Evolutionary conservation across 208 protist genomes (phyloP), one percentile per base, ranked within the genome.

Genomic region (Trypanosoma brucei): DNA sequence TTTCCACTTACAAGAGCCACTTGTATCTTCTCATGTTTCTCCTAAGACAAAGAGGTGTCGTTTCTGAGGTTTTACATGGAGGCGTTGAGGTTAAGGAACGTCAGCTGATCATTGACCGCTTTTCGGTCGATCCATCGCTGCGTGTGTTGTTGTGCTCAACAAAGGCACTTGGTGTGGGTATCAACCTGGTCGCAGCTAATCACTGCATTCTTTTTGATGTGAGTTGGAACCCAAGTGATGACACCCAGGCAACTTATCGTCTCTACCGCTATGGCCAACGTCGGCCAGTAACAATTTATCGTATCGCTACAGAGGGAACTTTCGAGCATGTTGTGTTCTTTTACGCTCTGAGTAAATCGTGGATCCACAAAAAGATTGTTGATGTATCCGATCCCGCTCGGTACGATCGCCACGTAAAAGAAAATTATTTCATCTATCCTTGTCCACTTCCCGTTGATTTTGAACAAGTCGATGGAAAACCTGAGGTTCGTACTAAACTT

Each of bases 181-280:
- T 99, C 61, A 98, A 98, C 52, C 75, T 98, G 2, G 77, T 71
- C 3, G 76, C 81, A 0, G 97, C 97, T 9, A 96, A 93, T 65
- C 86, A 93, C 68, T 97, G 97, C 59, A 88, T 99, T 37, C 57
- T 99, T 33, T 90, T 98, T 59, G 97, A 99, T 61, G 83, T 94
- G 11, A 86, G 81, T 59, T 97, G 93, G 92, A 97, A 97, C 66
- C 92, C 93, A 0, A 62, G 88, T 0, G 76, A 92, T 58, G 91
- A 97, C 66, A 68, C 76, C 22, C 93, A 98, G 79, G 96, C 96
- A 1, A 95, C 94, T 35, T 97, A 96, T 70, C 90, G 96, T 6
- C 75, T 96, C 0, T 98, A 96, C 72, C 82, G 96, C 37, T 95
- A 94, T 59, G 97, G 98, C 8, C 97, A 98, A 79, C 70, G 59